Percentiles rank a stretch among this genome's conserved stretches.
Evolutionary conservation across 75 land plant species (phyloP).

Genomic region (Cunninghamia lanceolata): DNA sequence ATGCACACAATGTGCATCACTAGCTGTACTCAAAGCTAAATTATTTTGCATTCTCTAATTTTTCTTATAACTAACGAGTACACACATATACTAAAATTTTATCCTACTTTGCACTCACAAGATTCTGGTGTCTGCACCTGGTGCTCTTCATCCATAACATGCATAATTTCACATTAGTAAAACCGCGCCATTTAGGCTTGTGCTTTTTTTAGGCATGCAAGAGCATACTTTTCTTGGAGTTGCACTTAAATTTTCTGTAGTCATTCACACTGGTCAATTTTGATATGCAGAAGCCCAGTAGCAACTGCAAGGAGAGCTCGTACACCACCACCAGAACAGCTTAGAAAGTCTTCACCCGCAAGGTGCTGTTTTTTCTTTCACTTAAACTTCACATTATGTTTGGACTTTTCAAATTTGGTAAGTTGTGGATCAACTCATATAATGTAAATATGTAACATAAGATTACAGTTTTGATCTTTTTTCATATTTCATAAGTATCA

Average conservation of each 20-base stretch:
- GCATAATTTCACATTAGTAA: background rate
- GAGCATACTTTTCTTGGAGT: background rate
- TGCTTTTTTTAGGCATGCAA: background rate
- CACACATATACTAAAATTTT: too few relatives aligned
- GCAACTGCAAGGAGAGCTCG: slow-evolving; percentile 2
- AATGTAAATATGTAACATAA: background rate
- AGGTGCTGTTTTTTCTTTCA: background rate
- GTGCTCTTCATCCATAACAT: background rate
- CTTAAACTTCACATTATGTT: background rate
- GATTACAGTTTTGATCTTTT: background rate
- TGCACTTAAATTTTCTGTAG: background rate
- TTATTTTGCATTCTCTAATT: too few relatives aligned
- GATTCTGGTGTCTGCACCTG: background rate
- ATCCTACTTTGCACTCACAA: background rate
- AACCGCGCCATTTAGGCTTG: background rate
- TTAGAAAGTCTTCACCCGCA: background rate
- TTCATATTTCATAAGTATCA: background rate
- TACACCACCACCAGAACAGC: background rate
- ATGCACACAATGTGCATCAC: background rate
- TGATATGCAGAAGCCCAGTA: slow-evolving; percentile 3
- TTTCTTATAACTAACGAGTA: too few relatives aligned
- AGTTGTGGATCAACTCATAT: background rate
- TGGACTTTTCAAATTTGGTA: background rate
- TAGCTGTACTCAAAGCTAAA: background rate
- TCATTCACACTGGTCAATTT: background rate